Evolutionary conservation across 768 basidiomycete genomes (phyloP).

Genomic region (Amanita phalloides): DNA sequence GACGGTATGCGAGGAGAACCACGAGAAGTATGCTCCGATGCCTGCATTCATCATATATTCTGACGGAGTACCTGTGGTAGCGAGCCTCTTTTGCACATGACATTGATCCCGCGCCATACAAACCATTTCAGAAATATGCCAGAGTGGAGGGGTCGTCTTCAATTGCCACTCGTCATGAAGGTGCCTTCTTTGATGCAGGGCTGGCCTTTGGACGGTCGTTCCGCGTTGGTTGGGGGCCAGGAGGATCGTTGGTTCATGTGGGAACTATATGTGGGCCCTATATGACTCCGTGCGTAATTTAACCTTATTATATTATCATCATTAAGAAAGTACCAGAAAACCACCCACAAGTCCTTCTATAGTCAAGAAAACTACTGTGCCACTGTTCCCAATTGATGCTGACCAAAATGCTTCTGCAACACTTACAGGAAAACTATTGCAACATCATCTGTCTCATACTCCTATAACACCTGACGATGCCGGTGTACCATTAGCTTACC

Average conservation of each 20-base stretch:
- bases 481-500: slow-evolving; percentile 59
- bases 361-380: slow-evolving; percentile 40
- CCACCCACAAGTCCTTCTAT: slow-evolving; percentile 52
- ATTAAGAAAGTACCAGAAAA: slow-evolving; percentile 23
- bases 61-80: slow-evolving; percentile 23
- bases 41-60: slow-evolving; percentile 2
- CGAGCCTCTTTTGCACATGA: slow-evolving; percentile 73
- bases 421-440: slow-evolving; percentile 52
- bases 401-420: slow-evolving; percentile 10
- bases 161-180: slow-evolving; percentile 52
- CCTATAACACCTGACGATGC: slow-evolving; percentile 61
- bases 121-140: slow-evolving; percentile 74
- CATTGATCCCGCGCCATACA: slow-evolving; percentile 53
- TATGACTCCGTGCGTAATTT: slow-evolving; percentile 36
- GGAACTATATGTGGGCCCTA: slow-evolving; percentile 62
- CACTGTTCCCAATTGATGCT: slow-evolving; percentile 19
- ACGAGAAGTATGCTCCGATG: slow-evolving; percentile 38
- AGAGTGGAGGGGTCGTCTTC: slow-evolving; percentile 64
- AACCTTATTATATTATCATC: not conserved
- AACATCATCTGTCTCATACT: slow-evolving; percentile 68
- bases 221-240: slow-evolving; percentile 84
- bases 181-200: slow-evolving; percentile 67
- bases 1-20: slow-evolving; percentile 52
- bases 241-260: slow-evolving; percentile 63
- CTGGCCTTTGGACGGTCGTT: slow-evolving; percentile 81